Evolutionary conservation across 73 alveolate genomes (phyloP).

Genomic region (Symbiodinium pilosum): DNA sequence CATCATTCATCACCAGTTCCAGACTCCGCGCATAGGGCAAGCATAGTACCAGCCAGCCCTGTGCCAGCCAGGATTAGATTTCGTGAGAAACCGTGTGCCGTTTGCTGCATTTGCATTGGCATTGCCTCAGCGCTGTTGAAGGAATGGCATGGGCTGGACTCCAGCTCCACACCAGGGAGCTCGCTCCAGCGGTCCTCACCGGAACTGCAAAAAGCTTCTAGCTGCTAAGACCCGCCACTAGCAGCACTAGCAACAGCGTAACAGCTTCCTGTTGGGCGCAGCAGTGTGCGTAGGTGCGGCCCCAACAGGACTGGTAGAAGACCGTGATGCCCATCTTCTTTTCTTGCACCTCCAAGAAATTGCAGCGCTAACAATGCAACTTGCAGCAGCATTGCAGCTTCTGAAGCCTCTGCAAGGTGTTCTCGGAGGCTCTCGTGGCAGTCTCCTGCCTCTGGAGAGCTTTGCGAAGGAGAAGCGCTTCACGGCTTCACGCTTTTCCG

Average conservation of each 20-base stretch:
- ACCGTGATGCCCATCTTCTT: slow-evolving; percentile 48
- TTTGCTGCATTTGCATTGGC: too few relatives aligned
- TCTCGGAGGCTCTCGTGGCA: slow-evolving; percentile 71
- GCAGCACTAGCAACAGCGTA: not conserved
- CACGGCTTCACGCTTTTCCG: not conserved
- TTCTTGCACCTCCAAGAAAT: not conserved
- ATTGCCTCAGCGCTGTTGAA: not conserved
- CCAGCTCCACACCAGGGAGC: slow-evolving; percentile 46
- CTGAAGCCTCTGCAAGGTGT: slow-evolving; percentile 74
- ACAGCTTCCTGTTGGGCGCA: slow-evolving; percentile 35
- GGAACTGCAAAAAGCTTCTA: not conserved
- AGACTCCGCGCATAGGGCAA: slow-evolving; percentile 52
- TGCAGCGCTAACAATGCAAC: not conserved
- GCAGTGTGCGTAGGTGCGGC: slow-evolving; percentile 78
- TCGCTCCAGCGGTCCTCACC: slow-evolving; percentile 74
- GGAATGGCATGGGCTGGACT: slow-evolving; percentile 48
- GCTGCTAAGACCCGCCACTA: not conserved
- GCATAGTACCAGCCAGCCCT: slow-evolving; percentile 87
- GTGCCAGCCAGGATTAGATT: not conserved
- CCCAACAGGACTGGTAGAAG: slow-evolving; percentile 78
- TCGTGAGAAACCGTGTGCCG: too few relatives aligned
- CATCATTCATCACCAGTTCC: slow-evolving; percentile 91
- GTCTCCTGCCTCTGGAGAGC: slow-evolving; percentile 22
- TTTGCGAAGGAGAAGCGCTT: not conserved
- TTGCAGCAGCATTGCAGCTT: too few relatives aligned